Evolutionary conservation across 1,139 yeast genomes (phyloP).

Genomic region (Yamadazyma triangularis): DNA sequence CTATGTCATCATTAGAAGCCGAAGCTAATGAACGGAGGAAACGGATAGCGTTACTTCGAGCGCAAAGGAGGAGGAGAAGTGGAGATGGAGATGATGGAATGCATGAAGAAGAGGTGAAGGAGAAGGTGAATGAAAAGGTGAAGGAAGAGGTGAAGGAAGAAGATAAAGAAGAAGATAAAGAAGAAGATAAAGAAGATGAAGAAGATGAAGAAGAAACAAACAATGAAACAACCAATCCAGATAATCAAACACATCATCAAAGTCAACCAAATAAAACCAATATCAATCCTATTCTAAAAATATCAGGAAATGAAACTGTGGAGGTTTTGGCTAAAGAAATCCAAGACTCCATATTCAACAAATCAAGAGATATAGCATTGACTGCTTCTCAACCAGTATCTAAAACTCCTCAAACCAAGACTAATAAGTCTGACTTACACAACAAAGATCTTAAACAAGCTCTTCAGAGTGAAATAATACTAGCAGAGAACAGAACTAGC

Average conservation of each 20-base stretch:
- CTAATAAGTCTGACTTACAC: background rate
- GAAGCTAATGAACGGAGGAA: slow-evolving; percentile 11
- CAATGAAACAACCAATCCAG: background rate
- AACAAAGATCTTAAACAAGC: slow-evolving; percentile 29
- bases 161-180: background rate
- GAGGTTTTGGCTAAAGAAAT: slow-evolving; percentile 22
- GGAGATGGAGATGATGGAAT: too few relatives aligned
- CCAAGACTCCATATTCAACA: slow-evolving; percentile 18
- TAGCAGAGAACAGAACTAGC: slow-evolving; percentile 27
- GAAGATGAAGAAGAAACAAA: background rate
- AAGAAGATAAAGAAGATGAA: background rate
- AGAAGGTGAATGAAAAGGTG: background rate
- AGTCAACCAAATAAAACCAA: too few relatives aligned
- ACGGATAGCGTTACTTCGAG: slow-evolving; percentile 12
- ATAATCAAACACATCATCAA: too few relatives aligned
- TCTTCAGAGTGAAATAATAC: slow-evolving; percentile 19
- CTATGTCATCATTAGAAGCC: slow-evolving; percentile 3
- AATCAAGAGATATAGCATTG: slow-evolving; percentile 14
- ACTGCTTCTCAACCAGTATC: too few relatives aligned
- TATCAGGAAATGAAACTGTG: slow-evolving; percentile 20
- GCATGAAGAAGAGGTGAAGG: background rate
- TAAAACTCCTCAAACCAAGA: too few relatives aligned
- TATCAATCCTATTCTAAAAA: too few relatives aligned
- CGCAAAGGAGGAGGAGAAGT: slow-evolving; percentile 9
- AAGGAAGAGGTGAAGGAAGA: too few relatives aligned